Conservation (phyloP, 1,284 basidiomycete genomes). For the Tilletia walkeri region DNA sequence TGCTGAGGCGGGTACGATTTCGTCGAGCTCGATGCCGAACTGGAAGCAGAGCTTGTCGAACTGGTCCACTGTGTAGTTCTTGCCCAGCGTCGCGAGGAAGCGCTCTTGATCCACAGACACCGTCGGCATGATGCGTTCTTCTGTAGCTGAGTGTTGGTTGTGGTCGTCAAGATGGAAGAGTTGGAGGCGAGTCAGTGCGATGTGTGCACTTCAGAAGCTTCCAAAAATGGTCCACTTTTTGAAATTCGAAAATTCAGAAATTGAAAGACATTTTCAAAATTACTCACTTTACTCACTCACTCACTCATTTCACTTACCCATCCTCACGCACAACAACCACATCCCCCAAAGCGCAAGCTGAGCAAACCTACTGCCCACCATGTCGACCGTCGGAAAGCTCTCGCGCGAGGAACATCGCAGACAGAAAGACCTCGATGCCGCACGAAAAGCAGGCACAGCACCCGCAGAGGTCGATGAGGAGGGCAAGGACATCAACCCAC, state of each 20-base stretch:
- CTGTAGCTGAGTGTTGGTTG: background rate
- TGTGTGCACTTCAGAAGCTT: background rate
- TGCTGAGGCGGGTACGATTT: constrained; percentile 79
- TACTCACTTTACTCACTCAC: background rate
- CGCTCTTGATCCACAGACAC: constrained; percentile 92
- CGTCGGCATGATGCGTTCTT: constrained; percentile 72
- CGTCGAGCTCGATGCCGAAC: constrained; percentile 94
- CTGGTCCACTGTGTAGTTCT: constrained; percentile 71
- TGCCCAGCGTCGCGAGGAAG: constrained; percentile 81
- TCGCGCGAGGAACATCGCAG: constrained; percentile 88
- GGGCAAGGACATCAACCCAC: constrained; percentile 93
- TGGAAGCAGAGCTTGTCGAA: constrained; percentile 96
- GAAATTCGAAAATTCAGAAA: background rate
- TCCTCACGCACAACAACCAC: background rate
- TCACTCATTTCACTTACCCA: too few species aligned
- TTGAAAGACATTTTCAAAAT: background rate
- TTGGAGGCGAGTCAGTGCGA: background rate
- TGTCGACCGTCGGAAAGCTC: constrained; percentile 70
- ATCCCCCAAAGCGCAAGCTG: background rate
- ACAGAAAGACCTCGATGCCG: constrained; percentile 90
- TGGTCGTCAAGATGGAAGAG: background rate
- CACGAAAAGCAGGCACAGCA: constrained; percentile 91
- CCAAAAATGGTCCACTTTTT: background rate
- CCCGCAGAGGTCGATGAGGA: constrained; percentile 91
- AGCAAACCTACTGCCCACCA: background rate